Percentiles rank a stretch among this genome's conserved stretches.
phyloP scores from a whole-genome alignment of 768 basidiomycete genomes.

The Holtermannia corniformis region DNA sequence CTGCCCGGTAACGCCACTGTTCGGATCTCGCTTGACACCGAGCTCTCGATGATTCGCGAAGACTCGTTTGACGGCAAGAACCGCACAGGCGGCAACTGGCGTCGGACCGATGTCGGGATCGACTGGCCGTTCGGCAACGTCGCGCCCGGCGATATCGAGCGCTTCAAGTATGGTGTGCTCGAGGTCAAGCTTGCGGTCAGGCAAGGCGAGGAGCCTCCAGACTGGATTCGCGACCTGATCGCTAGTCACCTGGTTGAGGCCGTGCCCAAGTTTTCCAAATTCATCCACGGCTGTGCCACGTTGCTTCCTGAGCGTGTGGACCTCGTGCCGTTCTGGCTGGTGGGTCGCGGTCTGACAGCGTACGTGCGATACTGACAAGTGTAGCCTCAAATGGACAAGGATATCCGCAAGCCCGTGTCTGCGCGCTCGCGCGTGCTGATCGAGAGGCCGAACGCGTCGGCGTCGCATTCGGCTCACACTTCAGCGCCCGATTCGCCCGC shows the following conservation, averaged over 20 bases:
- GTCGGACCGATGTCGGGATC: conserved; percentile 84
- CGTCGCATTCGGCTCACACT: conserved; percentile 37
- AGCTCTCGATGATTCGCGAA: conserved; percentile 86
- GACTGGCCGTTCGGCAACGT: conserved; percentile 80
- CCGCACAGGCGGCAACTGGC: conserved; percentile 84
- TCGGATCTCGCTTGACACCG: conserved; percentile 95
- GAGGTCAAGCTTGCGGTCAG: conserved; percentile 98
- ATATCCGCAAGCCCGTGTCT: conserved; percentile 89
- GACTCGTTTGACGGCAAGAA: conserved; percentile 83
- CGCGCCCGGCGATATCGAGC: conserved; percentile 66
- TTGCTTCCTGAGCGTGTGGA: conserved; percentile 85
- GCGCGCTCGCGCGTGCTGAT: conserved; percentile 50
- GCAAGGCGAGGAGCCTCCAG: conserved; percentile 84
- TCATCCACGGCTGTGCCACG: conserved; percentile 93
- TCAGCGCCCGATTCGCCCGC: conserved; percentile 45
- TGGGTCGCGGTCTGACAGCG: not conserved
- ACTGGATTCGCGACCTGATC: conserved; percentile 95
- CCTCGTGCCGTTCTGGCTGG: conserved; percentile 86
- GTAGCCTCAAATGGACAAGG: conserved; percentile 90
- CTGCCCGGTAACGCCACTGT: conserved; percentile 97
- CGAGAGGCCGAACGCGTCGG: conserved; percentile 53
- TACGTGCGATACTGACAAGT: conserved; percentile 16
- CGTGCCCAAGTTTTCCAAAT: conserved; percentile 92
- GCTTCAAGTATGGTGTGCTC: conserved; percentile 93
- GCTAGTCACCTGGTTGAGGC: conserved; percentile 92